Base-by-base conservation (phyloP, 148 eudicot species). In the Dysphania ambrosioides region DNA sequence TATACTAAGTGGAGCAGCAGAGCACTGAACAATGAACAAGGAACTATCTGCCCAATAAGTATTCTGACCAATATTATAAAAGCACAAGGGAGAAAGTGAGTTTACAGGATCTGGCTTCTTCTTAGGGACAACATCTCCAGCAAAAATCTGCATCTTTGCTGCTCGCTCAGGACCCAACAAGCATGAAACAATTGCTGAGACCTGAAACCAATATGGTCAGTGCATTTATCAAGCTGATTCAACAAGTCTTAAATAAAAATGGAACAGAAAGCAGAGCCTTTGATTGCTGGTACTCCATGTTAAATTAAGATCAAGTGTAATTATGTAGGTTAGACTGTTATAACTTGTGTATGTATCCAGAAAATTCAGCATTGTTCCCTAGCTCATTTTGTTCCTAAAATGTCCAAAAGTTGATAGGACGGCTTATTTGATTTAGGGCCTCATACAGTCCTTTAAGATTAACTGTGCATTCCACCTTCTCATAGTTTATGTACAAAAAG, bases 101-200 rank as follows among this genome's bases (percentile, higher is more conserved):
- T n/a, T n/a, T n/a, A n/a, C n/a, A n/a, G n/a, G n/a, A 80, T 95
- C 99, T 42, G 97, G 99, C 85, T 95, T 95, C 86, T 95, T 95
- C 70, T 88, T 86, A 63, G 97, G 99, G 80, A 95, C 99, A 35
- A 95, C 97, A 75, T 95, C 99, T 71, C 99, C 99, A 0, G 99
- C 99, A 77, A 84, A 95, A 68, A 95, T 92, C 81, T 83, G 87
- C 47, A 95, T 95, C 69, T 95, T 84, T 60, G 82, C 94, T 49
- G 99, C 99, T 75, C 97, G 78, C 51, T 89, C 88, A 58, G 97
- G 93, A 58, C 99, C 99, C 82, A 95, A 81, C 78, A 95, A 86
- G 85, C 67, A 89, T 56, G 99, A 92, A 79, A 95, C 99, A 84
- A 95, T 93, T 8, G 99, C 97, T 53, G 99, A 95, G 12, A 95